Base-by-base conservation (phyloP, 805 yeast species). In the Barnettozyma salicaria region DNA sequence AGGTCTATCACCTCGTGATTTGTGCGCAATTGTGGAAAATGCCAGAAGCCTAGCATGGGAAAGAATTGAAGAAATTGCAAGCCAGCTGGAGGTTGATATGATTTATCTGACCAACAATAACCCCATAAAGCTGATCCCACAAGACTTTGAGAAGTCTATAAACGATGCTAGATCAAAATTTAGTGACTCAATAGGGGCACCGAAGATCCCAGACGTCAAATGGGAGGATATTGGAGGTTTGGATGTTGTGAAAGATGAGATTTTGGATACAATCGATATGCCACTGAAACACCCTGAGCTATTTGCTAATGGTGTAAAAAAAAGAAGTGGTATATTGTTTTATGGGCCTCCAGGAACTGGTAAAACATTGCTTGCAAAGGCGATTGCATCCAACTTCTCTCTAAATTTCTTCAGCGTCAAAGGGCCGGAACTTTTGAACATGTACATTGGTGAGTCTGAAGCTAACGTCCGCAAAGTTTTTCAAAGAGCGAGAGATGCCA, bases 341-440 rank as follows among this genome's bases (percentile, higher is more conserved):
- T 92, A 92, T 62, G 98, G 98, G 0, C 98, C 98, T 0, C 98
- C 98, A 0, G 98, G 98, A 18, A 92, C 98, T 0, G 98, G 98
- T 49, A 92, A 92, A 57, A 92, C 98, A 0, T 67, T 92, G 20
- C 68, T 92, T 41, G 98, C 98, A 10, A 92, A 92, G 59, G 97
- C 97, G 0, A 92, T 92, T 49, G 98, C 98, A 3, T 86, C 97
- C 0, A 86, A 89, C 48, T 92, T 90, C 59, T 83, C 96, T 4
- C 68, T 92, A 44, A 92, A 92, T 59, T 92, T 92, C 60, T 89
- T 92, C 60, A 84, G 95, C 48, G 97, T 92, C 12, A 92, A 92
- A 58, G 98, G 98, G 18, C 98, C 98, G 1, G 98, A 92, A 60
- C 68, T 92, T 41, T 68, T 92, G 50, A 92, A 92, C 58, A 92